These are phyloP conservation scores for Phytophthora ramorum DNA, from an alignment of 352 stramenopile species.

Conservation along the genomic window DNA sequence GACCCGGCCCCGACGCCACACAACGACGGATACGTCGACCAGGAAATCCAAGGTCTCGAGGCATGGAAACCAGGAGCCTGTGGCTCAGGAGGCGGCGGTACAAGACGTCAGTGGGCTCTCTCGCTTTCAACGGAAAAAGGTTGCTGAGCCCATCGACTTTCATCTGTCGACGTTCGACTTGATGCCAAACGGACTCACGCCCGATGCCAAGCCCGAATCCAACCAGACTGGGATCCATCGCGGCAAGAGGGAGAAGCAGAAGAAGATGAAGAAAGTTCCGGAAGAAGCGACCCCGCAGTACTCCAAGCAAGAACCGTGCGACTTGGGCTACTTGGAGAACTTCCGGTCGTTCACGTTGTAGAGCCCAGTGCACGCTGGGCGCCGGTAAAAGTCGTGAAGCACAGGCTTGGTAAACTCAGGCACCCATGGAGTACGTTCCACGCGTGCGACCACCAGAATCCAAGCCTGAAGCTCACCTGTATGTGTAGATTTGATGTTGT, in stretches of 20 bases:
- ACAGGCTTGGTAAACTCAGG: background rate
- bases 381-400: background rate
- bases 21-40: slow-evolving; percentile 9
- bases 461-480: slow-evolving; percentile 5
- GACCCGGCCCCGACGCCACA: slow-evolving; percentile 22
- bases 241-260: slow-evolving; percentile 13
- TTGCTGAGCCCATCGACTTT: slow-evolving; percentile 29
- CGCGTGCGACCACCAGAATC: background rate
- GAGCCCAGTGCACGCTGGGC: background rate
- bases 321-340: slow-evolving; percentile 37
- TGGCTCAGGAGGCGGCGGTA: background rate
- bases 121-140: slow-evolving; percentile 20
- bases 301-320: slow-evolving; percentile 32
- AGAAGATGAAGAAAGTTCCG: slow-evolving; percentile 7
- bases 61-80: slow-evolving; percentile 1
- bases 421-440: background rate
- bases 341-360: slow-evolving; percentile 39
- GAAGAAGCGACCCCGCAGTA: slow-evolving; percentile 13
- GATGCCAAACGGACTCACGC: slow-evolving; percentile 15
- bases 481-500: slow-evolving; percentile 19
- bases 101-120: slow-evolving; percentile 2
- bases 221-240: background rate
- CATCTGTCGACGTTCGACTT: slow-evolving; percentile 41
- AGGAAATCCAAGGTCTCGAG: background rate
- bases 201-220: slow-evolving; percentile 5